Evolutionary conservation across 2,329 filamentous ascomycete species (phyloP).

Genomic region (Neodidymelliopsis sp.): DNA sequence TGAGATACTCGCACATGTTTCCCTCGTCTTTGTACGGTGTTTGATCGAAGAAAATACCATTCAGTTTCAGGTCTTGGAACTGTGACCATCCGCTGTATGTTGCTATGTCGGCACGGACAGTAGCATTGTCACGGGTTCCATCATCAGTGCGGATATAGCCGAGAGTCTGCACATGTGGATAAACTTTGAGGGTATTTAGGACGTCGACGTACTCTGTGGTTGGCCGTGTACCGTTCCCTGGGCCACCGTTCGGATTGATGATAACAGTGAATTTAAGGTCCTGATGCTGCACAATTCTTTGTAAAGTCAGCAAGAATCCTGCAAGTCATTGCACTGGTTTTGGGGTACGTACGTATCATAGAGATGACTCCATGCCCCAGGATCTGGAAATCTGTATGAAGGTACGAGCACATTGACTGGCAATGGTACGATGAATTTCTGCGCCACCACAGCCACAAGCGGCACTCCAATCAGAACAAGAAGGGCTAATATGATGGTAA

Average conservation of each 20-base stretch:
- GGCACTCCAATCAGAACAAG: constrained; percentile 29
- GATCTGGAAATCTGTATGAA: constrained; percentile 57
- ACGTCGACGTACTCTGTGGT: constrained; percentile 53
- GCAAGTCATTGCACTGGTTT: not conserved
- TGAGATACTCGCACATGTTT: constrained; percentile 25
- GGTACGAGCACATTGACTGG: constrained; percentile 54
- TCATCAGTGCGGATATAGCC: constrained; percentile 61
- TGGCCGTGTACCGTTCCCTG: constrained; percentile 52
- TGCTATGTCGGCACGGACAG: constrained; percentile 51
- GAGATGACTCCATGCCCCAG: constrained; percentile 48
- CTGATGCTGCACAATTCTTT: constrained; percentile 38
- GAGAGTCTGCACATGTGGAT: constrained; percentile 58
- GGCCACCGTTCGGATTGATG: constrained; percentile 57
- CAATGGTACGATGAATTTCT: constrained; percentile 28
- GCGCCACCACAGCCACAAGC: constrained; percentile 30
- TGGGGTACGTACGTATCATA: constrained; percentile 25
- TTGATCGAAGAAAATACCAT: constrained; percentile 62
- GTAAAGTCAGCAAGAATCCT: not conserved
- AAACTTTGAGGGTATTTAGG: constrained; percentile 49
- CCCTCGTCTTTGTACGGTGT: constrained; percentile 44
- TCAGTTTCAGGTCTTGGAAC: constrained; percentile 43
- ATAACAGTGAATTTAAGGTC: constrained; percentile 58
- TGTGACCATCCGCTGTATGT: constrained; percentile 57
- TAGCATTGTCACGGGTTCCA: constrained; percentile 30
- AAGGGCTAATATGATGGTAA: constrained; percentile 32